Conservation (phyloP, 1,139 yeast species). For the Scheffersomyces illinoinensis region DNA sequence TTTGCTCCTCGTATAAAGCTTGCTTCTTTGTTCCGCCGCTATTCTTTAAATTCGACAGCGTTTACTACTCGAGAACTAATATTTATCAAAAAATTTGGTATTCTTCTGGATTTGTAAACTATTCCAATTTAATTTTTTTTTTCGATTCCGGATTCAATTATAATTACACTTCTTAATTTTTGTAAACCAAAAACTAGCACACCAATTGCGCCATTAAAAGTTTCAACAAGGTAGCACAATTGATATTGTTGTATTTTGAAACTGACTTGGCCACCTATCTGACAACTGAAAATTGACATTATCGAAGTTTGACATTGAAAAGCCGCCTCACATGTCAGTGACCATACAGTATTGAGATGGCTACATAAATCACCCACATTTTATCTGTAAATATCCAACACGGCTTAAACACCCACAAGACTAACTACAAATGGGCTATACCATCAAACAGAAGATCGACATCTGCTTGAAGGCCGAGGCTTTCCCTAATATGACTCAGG, state of each 20-base stretch:
- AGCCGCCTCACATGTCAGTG: not conserved
- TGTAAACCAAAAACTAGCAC: not conserved
- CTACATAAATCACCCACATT: not conserved
- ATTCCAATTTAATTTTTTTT: too few species aligned
- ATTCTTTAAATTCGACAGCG: not conserved
- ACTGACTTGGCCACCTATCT: not conserved
- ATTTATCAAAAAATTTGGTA: not conserved
- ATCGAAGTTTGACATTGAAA: not conserved
- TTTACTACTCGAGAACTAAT: not conserved
- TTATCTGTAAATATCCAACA: not conserved
- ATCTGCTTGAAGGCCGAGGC: constrained; percentile 68
- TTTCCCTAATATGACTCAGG: constrained; percentile 67
- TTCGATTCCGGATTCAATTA: not conserved
- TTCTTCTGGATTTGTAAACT: not conserved
- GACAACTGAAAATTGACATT: not conserved
- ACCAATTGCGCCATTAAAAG: not conserved
- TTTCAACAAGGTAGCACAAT: not conserved
- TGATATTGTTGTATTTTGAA: not conserved
- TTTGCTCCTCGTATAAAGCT: not conserved
- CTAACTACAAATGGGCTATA: constrained; percentile 46
- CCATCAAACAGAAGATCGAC: constrained; percentile 65
- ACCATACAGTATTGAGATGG: not conserved
- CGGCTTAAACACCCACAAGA: not conserved
- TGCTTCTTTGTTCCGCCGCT: not conserved
- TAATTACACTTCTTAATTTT: not conserved